These are phyloP conservation scores for Apium graveolens DNA, from an alignment of 129 eudicot genomes.

Conservation along the genomic window DNA sequence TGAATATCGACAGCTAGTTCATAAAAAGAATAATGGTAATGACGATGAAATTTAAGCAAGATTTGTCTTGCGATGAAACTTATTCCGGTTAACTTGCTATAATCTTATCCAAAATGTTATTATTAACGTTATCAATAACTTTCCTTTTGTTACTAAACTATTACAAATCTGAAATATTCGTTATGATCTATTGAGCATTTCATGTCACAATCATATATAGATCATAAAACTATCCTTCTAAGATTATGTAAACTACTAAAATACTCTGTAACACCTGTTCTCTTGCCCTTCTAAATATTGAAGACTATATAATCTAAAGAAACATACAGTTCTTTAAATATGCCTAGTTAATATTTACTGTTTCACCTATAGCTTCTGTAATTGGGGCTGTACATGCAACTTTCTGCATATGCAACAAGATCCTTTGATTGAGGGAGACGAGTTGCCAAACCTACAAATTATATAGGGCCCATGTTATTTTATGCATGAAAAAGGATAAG, in stretches of 20 bases:
- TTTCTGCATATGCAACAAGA: conserved; percentile 76
- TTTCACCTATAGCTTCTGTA: conserved; percentile 67
- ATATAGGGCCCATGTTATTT: background rate
- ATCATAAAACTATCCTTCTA: background rate
- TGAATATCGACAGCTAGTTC: background rate
- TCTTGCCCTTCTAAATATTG: background rate
- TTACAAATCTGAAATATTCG: background rate
- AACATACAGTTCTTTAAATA: background rate
- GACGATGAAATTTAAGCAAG: background rate
- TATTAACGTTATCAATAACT: background rate
- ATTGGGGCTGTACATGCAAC: conserved; percentile 97
- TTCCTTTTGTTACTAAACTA: background rate
- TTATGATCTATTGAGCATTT: background rate
- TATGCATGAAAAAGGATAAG: background rate
- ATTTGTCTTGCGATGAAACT: background rate
- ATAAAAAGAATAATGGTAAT: background rate
- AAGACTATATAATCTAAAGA: background rate
- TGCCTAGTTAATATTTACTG: background rate
- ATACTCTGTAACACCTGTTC: background rate
- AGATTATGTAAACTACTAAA: background rate
- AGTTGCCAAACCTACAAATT: conserved; percentile 66
- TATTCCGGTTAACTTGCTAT: background rate
- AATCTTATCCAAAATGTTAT: background rate
- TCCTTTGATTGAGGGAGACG: conserved; percentile 80
- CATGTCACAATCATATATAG: background rate